These are phyloP conservation scores for Mollisia scopiformis DNA, from an alignment of 2,329 filamentous ascomycete species.

Conservation along the genomic window DNA sequence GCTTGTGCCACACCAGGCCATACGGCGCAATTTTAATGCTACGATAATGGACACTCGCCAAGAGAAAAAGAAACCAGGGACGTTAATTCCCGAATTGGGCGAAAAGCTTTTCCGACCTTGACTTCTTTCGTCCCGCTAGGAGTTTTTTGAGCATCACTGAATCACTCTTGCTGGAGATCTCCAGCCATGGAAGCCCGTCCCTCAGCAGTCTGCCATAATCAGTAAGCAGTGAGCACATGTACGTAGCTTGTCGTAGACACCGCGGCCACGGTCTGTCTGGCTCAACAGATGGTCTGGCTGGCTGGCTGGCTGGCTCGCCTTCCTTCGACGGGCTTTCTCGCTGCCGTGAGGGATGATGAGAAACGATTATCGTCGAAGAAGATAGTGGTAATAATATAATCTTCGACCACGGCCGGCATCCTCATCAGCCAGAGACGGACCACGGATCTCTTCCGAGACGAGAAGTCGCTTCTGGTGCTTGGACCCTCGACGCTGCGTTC, in stretches of 20 bases:
- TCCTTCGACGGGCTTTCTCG: background rate
- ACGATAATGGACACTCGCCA: slow-evolving; percentile 19
- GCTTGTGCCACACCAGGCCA: slow-evolving; percentile 15
- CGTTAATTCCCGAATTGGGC: slow-evolving; percentile 13
- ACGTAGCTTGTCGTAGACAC: background rate
- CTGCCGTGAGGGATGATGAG: background rate
- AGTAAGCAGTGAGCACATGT: background rate
- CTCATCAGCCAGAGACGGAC: slow-evolving; percentile 3
- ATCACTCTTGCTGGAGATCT: background rate
- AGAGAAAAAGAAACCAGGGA: slow-evolving; percentile 14
- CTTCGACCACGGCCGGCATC: slow-evolving; percentile 12
- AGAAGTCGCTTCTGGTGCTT: slow-evolving; percentile 20
- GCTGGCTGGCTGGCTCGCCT: no score
- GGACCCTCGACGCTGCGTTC: slow-evolving; percentile 15
- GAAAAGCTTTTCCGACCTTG: background rate
- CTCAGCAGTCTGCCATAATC: background rate
- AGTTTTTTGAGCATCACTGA: background rate
- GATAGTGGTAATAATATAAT: no score
- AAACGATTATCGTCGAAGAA: slow-evolving; percentile 9
- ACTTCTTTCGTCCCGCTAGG: slow-evolving; percentile 1
- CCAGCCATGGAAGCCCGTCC: background rate
- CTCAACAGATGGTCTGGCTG: background rate
- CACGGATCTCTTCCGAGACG: slow-evolving; percentile 20
- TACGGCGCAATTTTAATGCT: slow-evolving; percentile 14
- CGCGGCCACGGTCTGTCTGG: background rate